phyloP scores from a whole-genome alignment of 768 basidiomycete genomes.

The Leccinum boreale region DNA sequence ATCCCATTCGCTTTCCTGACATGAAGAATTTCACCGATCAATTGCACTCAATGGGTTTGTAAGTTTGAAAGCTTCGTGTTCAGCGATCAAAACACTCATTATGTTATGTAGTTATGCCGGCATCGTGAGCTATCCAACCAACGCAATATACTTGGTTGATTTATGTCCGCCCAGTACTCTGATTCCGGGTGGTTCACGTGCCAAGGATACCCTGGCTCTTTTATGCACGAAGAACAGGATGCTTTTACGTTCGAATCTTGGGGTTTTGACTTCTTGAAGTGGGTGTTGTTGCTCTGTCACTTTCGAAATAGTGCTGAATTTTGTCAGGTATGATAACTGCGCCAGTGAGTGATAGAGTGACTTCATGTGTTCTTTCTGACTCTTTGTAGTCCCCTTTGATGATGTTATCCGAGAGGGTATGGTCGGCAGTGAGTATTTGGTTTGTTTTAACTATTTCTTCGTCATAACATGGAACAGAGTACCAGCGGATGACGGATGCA shows the following conservation, averaged over 20 bases:
- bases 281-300: conserved; percentile 13
- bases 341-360: conserved; percentile 36
- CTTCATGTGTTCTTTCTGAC: not conserved
- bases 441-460: not conserved
- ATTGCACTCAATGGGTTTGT: conserved; percentile 57
- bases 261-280: conserved; percentile 68
- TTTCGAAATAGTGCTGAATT: not conserved
- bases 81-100: conserved; percentile 1
- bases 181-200: conserved; percentile 71
- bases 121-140: conserved; percentile 40
- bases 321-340: conserved; percentile 55
- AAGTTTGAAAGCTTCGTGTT: conserved; percentile 16
- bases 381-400: conserved; percentile 49
- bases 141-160: not conserved
- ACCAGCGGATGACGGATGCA: conserved; percentile 56
- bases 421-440: conserved; percentile 42
- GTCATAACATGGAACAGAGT: conserved; percentile 38
- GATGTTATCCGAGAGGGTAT: conserved; percentile 51
- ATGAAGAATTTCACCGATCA: conserved; percentile 54
- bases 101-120: conserved; percentile 46
- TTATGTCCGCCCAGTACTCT: conserved; percentile 43
- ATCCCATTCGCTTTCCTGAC: conserved; percentile 48
- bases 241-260: conserved; percentile 54
- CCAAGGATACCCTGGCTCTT: conserved; percentile 58
- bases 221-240: conserved; percentile 58